Evolutionary conservation across 805 yeast genomes (phyloP), one percentile per base, ranked within the genome.

Genomic region (Wickerhamia fluorescens): DNA sequence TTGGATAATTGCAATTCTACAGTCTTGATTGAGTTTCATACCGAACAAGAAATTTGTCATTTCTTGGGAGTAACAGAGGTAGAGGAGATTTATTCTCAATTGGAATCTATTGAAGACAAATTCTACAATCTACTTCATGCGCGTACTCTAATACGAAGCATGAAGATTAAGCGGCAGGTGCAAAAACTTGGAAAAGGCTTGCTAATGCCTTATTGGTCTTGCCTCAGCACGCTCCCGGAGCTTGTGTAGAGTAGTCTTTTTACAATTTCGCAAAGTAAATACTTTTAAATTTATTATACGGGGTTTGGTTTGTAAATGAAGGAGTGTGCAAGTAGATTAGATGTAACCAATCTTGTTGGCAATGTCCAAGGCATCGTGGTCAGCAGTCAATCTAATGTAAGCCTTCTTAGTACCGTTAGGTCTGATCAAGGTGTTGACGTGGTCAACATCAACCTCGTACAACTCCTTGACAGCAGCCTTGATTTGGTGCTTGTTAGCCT

Each of bases 371-470:
- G 97, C 97, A 74, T 92, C 98, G 78, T 79, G 83, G 72, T 92
- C 98, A 66, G 95, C 89, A 62, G 97, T 86, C 68, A 92, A 83
- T 77, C 94, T 86, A 66, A 92, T 89, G 79, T 82, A 92, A 65
- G 98, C 98, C 81, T 92, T 92, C 86, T 92, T 92, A 75, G 96
- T 83, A 71, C 98, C 98, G 71, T 92, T 88, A 67, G 98, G 96
- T 75, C 95, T 86, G 61, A 92, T 73, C 68, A 92, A 77, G 54
- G 98, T 92, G 89, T 92, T 88, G 63, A 92, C 87, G 71, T 84
- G 75, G 58, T 69, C 73, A 53, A 83, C 92, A 51, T 92, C 97
- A 59, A 89, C 97, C 62, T 84, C 88, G 79, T 89, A 92, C 63
- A 92, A 78, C 73, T 87, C 94, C 80, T 92, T 89, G 59, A 92